Evolutionary conservation across 2,329 filamentous ascomycete genomes (phyloP).

Genomic region (Ophiostoma montium): DNA sequence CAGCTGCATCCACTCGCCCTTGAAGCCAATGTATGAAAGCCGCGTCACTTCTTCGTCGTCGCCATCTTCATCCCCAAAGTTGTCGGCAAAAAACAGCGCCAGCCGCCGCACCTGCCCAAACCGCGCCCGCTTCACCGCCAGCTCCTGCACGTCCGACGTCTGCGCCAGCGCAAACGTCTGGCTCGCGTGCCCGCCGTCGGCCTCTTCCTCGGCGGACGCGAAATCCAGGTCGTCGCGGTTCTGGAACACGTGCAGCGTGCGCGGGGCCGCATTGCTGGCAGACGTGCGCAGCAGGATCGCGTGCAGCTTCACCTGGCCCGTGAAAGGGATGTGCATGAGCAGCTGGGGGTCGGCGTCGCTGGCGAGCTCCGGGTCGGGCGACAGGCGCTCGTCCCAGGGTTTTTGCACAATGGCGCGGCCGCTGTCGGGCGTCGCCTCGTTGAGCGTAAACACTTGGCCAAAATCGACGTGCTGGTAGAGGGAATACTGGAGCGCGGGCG

Average conservation of each 20-base stretch:
- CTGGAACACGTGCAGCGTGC: conserved; percentile 72
- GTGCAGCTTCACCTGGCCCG: conserved; percentile 85
- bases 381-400: conserved; percentile 72
- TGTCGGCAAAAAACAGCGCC: conserved; percentile 81
- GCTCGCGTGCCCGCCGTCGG: conserved; percentile 29
- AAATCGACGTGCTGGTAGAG: conserved; percentile 91
- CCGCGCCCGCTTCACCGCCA: conserved; percentile 72
- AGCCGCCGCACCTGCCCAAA: conserved; percentile 79
- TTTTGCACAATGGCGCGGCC: conserved; percentile 73
- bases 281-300: conserved; percentile 75
- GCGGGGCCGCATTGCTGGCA: conserved; percentile 54
- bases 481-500: conserved; percentile 76
- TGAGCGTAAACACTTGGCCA: conserved; percentile 68
- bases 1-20: conserved; percentile 82
- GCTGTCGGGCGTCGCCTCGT: conserved; percentile 56
- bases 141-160: conserved; percentile 70
- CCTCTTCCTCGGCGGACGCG: conserved; percentile 50
- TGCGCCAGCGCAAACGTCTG: conserved; percentile 68
- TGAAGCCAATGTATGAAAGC: conserved; percentile 78
- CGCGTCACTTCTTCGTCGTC: conserved; percentile 67
- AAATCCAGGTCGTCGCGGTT: conserved; percentile 88
- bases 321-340: conserved; percentile 91
- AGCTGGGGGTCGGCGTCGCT: conserved; percentile 88
- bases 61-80: conserved; percentile 62
- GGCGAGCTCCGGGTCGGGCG: conserved; percentile 57